A percentile compares a stretch with the other conserved stretches of the same genome.
These are phyloP conservation scores for Mycocentrospora acerina DNA, from an alignment of 2,329 filamentous ascomycete species.

Conservation along the genomic window DNA sequence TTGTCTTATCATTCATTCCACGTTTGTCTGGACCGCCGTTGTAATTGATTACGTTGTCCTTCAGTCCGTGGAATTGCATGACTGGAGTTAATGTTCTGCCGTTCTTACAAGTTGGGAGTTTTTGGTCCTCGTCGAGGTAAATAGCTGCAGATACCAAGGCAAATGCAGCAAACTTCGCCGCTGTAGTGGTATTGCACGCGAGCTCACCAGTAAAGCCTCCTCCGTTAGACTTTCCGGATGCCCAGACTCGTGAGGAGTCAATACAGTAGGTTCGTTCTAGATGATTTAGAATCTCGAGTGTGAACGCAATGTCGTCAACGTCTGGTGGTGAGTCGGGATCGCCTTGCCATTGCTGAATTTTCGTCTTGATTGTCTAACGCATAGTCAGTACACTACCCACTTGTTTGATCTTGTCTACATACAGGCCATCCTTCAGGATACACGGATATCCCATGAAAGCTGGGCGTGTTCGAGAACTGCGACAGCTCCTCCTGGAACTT, in stretches of 20 bases:
- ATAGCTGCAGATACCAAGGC: constrained; percentile 52
- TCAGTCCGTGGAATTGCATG: constrained; percentile 49
- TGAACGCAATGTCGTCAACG: constrained; percentile 50
- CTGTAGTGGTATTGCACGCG: constrained; percentile 49
- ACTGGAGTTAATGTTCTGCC: constrained; percentile 39
- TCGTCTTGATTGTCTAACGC: constrained; percentile 8
- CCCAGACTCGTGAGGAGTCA: constrained; percentile 48
- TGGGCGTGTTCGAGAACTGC: constrained; percentile 49
- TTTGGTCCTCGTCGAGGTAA: constrained; percentile 38
- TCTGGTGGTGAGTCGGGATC: constrained; percentile 42
- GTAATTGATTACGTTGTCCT: constrained; percentile 47
- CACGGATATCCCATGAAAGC: constrained; percentile 47
- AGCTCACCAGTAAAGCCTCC: constrained; percentile 54
- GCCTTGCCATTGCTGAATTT: constrained; percentile 45
- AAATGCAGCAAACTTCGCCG: constrained; percentile 52
- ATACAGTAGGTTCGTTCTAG: constrained; percentile 49
- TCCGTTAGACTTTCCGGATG: constrained; percentile 57
- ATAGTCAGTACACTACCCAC: constrained; percentile 1
- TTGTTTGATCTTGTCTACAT: too few relatives aligned
- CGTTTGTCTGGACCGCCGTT: constrained; percentile 33
- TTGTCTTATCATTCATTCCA: constrained; percentile 44
- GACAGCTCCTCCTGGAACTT: constrained; percentile 46
- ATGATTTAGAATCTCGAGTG: constrained; percentile 45
- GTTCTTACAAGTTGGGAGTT: constrained; percentile 29
- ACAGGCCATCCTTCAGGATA: constrained; percentile 48